Conservation (phyloP, 148 eudicot species). For the Rheum nobile region DNA sequence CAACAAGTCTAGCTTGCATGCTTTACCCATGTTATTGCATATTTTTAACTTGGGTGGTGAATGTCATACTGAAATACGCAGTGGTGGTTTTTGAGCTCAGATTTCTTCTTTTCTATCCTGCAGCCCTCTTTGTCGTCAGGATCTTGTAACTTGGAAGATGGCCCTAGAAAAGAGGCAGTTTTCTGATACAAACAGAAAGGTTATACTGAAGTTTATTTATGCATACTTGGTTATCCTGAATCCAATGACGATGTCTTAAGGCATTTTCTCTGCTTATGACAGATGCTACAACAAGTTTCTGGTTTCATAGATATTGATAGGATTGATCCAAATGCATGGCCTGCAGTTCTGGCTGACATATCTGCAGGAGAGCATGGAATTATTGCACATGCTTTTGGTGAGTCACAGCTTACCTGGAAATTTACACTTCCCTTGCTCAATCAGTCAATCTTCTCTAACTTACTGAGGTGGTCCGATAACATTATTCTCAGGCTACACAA, state of each 20-base stretch:
- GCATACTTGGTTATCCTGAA: not conserved
- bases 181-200: slow-evolving; percentile 78
- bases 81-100: not conserved
- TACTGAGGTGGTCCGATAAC: slow-evolving; percentile 4
- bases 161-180: slow-evolving; percentile 77
- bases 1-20: not conserved
- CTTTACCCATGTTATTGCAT: not conserved
- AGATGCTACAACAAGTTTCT: slow-evolving; percentile 67
- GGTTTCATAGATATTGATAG: slow-evolving; percentile 87
- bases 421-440: slow-evolving; percentile 1
- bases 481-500: slow-evolving; percentile 64
- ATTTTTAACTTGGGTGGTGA: not conserved
- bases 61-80: not conserved
- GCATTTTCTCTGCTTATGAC: slow-evolving; percentile 12
- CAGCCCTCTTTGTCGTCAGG: slow-evolving; percentile 97
- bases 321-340: slow-evolving; percentile 89
- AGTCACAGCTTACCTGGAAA: slow-evolving; percentile 13
- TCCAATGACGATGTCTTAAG: not conserved
- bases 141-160: slow-evolving; percentile 98
- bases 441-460: not conserved
- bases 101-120: slow-evolving; percentile 12
- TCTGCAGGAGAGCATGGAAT: slow-evolving; percentile 89
- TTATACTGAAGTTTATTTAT: slow-evolving; percentile 12
- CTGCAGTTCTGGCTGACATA: slow-evolving; percentile 81
- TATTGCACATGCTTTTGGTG: slow-evolving; percentile 84